Base-by-base conservation (phyloP, 225 moss, liverwort and hornwort genomes). In the Rhytidiadelphus loreus region DNA sequence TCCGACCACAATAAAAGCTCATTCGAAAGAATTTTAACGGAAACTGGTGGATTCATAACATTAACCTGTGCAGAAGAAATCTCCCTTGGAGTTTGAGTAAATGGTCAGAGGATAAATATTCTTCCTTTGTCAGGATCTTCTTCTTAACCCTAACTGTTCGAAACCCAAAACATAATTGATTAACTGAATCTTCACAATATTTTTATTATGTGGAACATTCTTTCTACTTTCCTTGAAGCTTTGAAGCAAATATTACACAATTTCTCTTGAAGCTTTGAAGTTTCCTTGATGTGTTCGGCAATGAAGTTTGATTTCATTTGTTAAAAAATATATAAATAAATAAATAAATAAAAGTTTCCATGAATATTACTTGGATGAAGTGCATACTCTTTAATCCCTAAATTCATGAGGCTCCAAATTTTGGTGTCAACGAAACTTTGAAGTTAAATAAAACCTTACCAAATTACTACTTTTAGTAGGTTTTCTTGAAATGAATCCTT, bases 401-500 rank as follows among this genome's bases (percentile, higher is more conserved):
- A 13, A 2, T 50, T 50, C 5, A 5, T 28, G 9, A 64, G 9
- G 35, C 35, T 19, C 33, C 18, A 35, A 9, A 18, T 33, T 35
- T 0, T 64, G 3, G 37, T 11, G 26, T 26, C 4, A 0, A 8
- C 7, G 8, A 39, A 25, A 41, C 3, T 8, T 39, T 39, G 14
- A 28, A 72, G 28, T 43, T 16, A 10, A 44, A 28, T 9, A 9
- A 44, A 44, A 17, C 6, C 6, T 17, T 10, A 29, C 3, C 0
- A 46, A 16, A 11, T 6, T 46, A 17, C 1, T 29, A 44, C 11
- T 46, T 28, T 44, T 22, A 44, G 3, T 25, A 24, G 12, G 0
- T 14, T 39, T 23, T 65, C 0, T 23, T 4, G 3, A 15, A 13
- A 24, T 0, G 0, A 24, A 15, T 43, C 10, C 2, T 70, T 43